Base-by-base conservation (phyloP, 176 grass and related monocot species). In the Phragmites australis region DNA sequence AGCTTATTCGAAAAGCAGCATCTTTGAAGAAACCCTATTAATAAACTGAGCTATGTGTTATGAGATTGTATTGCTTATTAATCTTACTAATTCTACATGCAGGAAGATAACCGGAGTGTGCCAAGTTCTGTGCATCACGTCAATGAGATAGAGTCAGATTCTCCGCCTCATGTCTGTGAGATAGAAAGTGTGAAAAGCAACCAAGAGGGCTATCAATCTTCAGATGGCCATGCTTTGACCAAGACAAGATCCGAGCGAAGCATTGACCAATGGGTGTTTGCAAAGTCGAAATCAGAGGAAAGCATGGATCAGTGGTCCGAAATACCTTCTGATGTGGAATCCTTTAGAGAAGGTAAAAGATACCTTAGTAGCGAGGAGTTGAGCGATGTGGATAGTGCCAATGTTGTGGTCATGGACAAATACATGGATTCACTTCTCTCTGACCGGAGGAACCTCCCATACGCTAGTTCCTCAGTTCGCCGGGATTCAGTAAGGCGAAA, bases 261-360 rank as follows among this genome's bases (percentile, higher is more conserved):
- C 75, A 88, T 96, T 75, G 93, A 94, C 41, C 93, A 96, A 23
- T 94, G 92, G 92, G 81, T 89, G 46, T 91, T 96, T 41, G 74
- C 90, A 21, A 99, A 93, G 66, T 96, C 88, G 3, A 87, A 82
- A 60, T 99, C 97, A 6, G 76, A 96, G 56, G 90, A 91, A 74
- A 96, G 97, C 88, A 99, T 99, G 78, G 93, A 96, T 75, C 93
- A 96, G 50, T 99, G 93, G 93, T 91, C 96, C 0, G 97, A 93
- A 69, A 82, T 99, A 64, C 88, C 93, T 32, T 93, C 93, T 0
- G 87, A 91, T 16, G 88, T 93, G 32, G 93, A 95, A 43, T 88
- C 76, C 68, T 83, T 81, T 27, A 89, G 68, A 29, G 92, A 91
- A 57, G 84, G 77, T 39, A 84, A 77, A 62, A 83, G 74, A 56